A percentile compares a stretch with the other conserved stretches of the same genome.
phyloP scores from a whole-genome alignment of 2,329 filamentous ascomycete genomes.

The Macrophomina tecta region DNA sequence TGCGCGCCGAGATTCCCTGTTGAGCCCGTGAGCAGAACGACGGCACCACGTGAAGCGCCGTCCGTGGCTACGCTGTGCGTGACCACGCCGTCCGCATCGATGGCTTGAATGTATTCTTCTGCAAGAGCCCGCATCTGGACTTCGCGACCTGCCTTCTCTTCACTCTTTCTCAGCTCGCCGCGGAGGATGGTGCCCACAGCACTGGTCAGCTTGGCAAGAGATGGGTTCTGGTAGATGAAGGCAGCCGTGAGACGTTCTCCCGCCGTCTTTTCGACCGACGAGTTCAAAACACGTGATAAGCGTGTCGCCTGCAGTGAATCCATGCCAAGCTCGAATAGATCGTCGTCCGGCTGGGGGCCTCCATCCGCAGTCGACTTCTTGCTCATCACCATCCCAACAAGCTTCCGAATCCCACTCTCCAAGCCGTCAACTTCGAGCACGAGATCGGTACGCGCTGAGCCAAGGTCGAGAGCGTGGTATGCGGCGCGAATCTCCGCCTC shows the following conservation, averaged over 20 bases:
- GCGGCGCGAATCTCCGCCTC: conserved; percentile 36
- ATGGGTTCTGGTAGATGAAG: conserved; percentile 9
- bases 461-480: conserved; percentile 28
- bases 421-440: background rate
- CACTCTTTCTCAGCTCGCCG: background rate
- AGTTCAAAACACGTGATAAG: background rate
- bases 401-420: conserved; percentile 29
- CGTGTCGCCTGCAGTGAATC: conserved; percentile 49
- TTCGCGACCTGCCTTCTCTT: background rate
- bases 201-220: background rate
- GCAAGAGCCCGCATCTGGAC: background rate
- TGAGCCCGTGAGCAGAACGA: conserved; percentile 9
- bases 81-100: background rate
- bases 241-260: background rate
- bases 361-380: conserved; percentile 4
- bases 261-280: background rate
- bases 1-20: conserved; percentile 12
- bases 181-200: background rate
- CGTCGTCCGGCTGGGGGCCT: background rate
- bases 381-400: conserved; percentile 20
- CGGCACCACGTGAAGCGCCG: background rate
- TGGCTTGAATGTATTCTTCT: background rate
- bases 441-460: background rate
- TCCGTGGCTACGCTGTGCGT: background rate
- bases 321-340: conserved; percentile 45